Base-by-base conservation (phyloP, 2,329 filamentous ascomycete genomes). In the Pestalotiopsis sp. region DNA sequence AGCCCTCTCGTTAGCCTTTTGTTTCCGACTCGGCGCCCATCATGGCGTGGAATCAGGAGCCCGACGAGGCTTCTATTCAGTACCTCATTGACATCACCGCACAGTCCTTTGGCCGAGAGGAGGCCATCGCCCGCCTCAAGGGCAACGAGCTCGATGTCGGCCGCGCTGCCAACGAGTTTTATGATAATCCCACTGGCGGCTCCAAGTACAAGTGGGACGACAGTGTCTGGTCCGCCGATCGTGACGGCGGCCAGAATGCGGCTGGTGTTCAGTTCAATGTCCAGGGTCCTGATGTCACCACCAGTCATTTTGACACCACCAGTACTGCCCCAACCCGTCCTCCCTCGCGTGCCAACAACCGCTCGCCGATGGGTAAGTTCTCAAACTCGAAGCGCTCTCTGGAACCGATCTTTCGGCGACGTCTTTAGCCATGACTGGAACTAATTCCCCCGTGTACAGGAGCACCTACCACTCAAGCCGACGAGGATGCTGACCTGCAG, bases 121-220 rank as follows among this genome's bases (percentile, higher is more conserved):
- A 67, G 36, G 66, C 66, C 31, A 63, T 67, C 13, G 31, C 36
- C 9, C 66, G 66, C 31, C 41, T 67, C 31, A 62, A 84, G 81
- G 78, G 76, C 45, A 84, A 88, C 70, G 81, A 80, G 45, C 80
- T 83, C 59, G 83, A 85, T 72, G 73, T 84, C 41, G 80, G 86
- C 59, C 77, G 80, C 25, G 87, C 89, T 2, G 75, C 86, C 1
- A 82, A 81, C 68, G 84, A 89, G 66, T 89, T 81, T 72, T 87
- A 84, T 65, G 86, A 90, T 70, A 80, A 85, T 63, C 72, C 82
- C 3, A 77, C 78, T 14, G 75, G 73, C 62, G 25, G 13, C 14
- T 74, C 71, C n/a, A 83, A 84, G 75, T 88, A 89, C 71, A 78
- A 78, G 36, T 91, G 88, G 87, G 84, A 89, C 69, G 88, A 91